Conservation (phyloP, 768 basidiomycete genomes). For the Chlorophyllum brunneum region DNA sequence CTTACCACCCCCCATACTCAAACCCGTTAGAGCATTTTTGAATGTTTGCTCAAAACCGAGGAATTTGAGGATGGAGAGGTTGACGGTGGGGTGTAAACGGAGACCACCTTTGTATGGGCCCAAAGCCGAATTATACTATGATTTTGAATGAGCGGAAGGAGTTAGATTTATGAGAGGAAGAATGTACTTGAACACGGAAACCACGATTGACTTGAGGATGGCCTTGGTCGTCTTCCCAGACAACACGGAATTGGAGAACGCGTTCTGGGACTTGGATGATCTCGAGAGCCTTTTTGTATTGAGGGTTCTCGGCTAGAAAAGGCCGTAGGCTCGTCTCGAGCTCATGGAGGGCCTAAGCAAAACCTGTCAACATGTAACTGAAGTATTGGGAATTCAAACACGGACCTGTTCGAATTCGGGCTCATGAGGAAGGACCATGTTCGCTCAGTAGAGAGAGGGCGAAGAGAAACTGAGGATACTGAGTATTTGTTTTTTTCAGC, state of each 20-base stretch:
- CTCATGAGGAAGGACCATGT: slow-evolving; percentile 47
- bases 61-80: slow-evolving; percentile 82
- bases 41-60: slow-evolving; percentile 80
- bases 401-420: slow-evolving; percentile 68
- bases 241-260: slow-evolving; percentile 65
- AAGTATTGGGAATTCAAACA: background rate
- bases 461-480: slow-evolving; percentile 10
- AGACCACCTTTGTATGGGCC: slow-evolving; percentile 81
- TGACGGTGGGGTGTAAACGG: slow-evolving; percentile 75
- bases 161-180: background rate
- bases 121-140: slow-evolving; percentile 70
- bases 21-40: slow-evolving; percentile 76
- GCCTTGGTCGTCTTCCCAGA: slow-evolving; percentile 73
- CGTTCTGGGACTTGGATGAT: slow-evolving; percentile 57
- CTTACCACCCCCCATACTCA: slow-evolving; percentile 78
- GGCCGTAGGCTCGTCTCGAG: slow-evolving; percentile 57
- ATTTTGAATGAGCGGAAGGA: background rate
- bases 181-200: slow-evolving; percentile 64
- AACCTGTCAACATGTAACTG: background rate
- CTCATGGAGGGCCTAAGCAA: slow-evolving; percentile 56
- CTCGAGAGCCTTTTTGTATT: slow-evolving; percentile 64
- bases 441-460: slow-evolving; percentile 6
- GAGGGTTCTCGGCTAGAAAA: slow-evolving; percentile 64
- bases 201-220: slow-evolving; percentile 66
- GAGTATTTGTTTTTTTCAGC: background rate